Base-by-base conservation (phyloP, 1,284 basidiomycete genomes). In the Cerioporus squamosus region DNA sequence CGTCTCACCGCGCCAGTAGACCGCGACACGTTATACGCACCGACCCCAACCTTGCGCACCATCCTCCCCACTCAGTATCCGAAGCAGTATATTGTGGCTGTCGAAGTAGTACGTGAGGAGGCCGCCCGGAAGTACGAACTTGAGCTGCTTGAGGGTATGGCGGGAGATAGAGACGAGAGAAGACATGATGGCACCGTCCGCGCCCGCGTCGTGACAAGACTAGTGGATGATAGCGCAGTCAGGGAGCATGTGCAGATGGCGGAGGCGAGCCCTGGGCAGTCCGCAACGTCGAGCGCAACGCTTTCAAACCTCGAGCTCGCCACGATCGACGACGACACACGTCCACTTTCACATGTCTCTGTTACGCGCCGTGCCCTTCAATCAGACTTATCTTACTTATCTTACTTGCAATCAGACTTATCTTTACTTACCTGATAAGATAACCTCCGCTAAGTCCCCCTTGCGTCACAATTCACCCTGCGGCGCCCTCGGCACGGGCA, bases 41-140 rank as follows among this genome's bases (percentile, higher is more conserved):
- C 79, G 77, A 43, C 79, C 84, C 81, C 81, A 86, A 26, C 74
- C 74, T 17, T 67, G 67, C 29, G 74, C 70, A 20, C 72, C 75
- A 17, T 61, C 66, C 3, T 69, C 61, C 1, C 66, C 69, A 17
- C 44, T 59, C 46, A 78, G 71, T 20, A 86, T 70, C 29, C 66
- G 70, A 67, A 78, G 77, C 52, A 90, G 78, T 56, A 82, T 74
- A 36, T 77, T 72, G 29, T 81, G 71, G 12, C 85, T 86, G 39
- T 80, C 78, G 24, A 90, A 75, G 65, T 83, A 81, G 67, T 84
- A 87, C 2, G 87, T 89, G 65, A 85, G 65, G 44, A 75, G 68
- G 6, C 77, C 86, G 14, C 90, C 90, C 15, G 90, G 88, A 17
- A 90, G 68, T 44, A 90, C 84, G 55, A 91, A 85, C 69, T 90